Conservation (phyloP, 768 basidiomycete genomes). For the Amanita brunnescens region DNA sequence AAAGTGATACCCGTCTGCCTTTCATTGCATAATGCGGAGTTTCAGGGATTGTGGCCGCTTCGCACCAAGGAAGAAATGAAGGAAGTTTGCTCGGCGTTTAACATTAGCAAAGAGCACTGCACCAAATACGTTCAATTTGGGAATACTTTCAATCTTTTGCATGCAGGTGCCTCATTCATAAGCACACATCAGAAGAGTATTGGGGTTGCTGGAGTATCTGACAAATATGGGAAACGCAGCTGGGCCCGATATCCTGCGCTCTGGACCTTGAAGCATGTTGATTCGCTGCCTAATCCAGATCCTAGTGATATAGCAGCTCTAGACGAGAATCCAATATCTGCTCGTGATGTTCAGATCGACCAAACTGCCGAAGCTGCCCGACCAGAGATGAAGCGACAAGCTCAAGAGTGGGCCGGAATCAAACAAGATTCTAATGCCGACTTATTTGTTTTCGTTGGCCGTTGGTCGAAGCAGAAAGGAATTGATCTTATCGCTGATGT, state of each 20-base stretch:
- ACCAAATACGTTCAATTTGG: constrained; percentile 97
- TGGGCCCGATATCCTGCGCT: constrained; percentile 96
- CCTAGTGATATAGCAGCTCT: constrained; percentile 91
- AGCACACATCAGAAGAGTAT: constrained; percentile 87
- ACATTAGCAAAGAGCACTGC: constrained; percentile 93
- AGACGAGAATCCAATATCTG: constrained; percentile 65
- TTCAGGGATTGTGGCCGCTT: constrained; percentile 94
- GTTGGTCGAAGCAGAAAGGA: constrained; percentile 98
- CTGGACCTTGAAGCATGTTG: constrained; percentile 93
- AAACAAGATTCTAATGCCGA: constrained; percentile 86
- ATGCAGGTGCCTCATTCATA: constrained; percentile 90
- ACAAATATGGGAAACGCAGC: constrained; percentile 94
- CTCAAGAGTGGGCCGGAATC: constrained; percentile 93
- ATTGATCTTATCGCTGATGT: constrained; percentile 97
- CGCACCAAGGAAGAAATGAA: constrained; percentile 98
- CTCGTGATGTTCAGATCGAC: constrained; percentile 73
- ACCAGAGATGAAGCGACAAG: constrained; percentile 84
- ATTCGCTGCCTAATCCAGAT: constrained; percentile 91
- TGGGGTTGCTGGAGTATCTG: constrained; percentile 94
- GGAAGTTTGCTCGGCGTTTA: constrained; percentile 96
- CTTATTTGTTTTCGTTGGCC: constrained; percentile 92
- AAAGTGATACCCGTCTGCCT: constrained; percentile 86
- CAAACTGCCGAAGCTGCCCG: constrained; percentile 79
- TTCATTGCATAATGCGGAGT: constrained; percentile 94
- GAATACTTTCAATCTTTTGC: constrained; percentile 93